phyloP scores from a whole-genome alignment of 805 yeast species.

The Ogataea sp. region DNA sequence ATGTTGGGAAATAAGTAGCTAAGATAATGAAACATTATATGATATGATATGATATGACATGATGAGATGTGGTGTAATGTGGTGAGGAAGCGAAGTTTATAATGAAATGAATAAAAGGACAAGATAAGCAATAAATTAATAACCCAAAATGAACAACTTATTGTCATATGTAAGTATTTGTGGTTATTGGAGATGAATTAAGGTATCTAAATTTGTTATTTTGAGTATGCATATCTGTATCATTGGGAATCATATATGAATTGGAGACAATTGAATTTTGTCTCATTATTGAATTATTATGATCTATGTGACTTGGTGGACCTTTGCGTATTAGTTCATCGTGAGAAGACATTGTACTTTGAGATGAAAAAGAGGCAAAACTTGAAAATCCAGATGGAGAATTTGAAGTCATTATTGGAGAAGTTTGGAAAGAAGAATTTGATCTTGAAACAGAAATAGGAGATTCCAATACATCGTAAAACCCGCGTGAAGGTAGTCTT shows the following conservation, averaged over 20 bases:
- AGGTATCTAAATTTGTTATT: neutral
- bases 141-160: no score
- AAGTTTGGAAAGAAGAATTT: neutral
- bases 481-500: neutral
- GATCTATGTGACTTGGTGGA: neutral
- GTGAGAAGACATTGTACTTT: conserved; percentile 20
- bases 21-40: neutral
- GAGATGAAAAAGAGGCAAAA: conserved; percentile 23
- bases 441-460: conserved; percentile 2
- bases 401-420: neutral
- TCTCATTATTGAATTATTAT: neutral
- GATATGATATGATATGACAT: conserved; percentile 1
- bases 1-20: neutral
- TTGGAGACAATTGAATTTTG: neutral
- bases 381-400: conserved; percentile 24
- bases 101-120: no score
- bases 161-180: neutral
- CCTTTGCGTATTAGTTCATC: conserved; percentile 7
- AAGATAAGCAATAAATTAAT: no score
- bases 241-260: neutral
- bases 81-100: no score
- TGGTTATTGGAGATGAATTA: conserved; percentile 1
- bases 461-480: neutral
- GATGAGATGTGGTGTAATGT: neutral
- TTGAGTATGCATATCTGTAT: neutral